Evolutionary conservation across 108 stramenopile species (phyloP).

Genomic region (Fragilaria crotonensis): DNA sequence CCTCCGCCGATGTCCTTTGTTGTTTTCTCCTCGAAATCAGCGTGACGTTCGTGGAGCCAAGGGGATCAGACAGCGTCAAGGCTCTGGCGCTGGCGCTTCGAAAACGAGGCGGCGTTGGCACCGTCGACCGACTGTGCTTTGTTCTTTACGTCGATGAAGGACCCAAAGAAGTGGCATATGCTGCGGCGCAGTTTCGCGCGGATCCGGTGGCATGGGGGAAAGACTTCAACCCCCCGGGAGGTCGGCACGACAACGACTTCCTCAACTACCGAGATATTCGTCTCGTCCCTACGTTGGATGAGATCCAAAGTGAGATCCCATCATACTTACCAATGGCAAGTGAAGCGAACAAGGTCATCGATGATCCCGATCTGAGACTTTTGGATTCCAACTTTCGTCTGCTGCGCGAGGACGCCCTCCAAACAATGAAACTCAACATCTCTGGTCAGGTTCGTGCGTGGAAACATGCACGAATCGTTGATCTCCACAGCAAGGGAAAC

Average conservation of each 20-base stretch:
- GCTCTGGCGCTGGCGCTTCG: slow-evolving; percentile 18
- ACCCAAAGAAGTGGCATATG: not conserved
- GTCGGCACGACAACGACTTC: slow-evolving; percentile 42
- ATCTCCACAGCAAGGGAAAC: too few species aligned
- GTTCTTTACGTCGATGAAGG: slow-evolving; percentile 25
- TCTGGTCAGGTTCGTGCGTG: too few species aligned
- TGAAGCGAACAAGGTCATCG: slow-evolving; percentile 21
- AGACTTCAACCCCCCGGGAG: slow-evolving; percentile 35
- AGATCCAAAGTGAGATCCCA: slow-evolving; percentile 18
- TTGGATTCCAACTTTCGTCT: slow-evolving; percentile 44
- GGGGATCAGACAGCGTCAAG: slow-evolving; percentile 13
- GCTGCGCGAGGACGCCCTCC: slow-evolving; percentile 38
- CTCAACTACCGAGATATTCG: slow-evolving; percentile 37
- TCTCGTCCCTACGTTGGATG: slow-evolving; percentile 35
- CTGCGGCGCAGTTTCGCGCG: not conserved
- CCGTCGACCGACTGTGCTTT: slow-evolving; percentile 14
- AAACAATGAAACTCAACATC: too few species aligned
- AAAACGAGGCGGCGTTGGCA: slow-evolving; percentile 8
- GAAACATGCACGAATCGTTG: too few species aligned
- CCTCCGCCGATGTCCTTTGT: slow-evolving; percentile 12
- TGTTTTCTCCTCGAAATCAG: slow-evolving; percentile 17
- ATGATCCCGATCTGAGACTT: slow-evolving; percentile 21
- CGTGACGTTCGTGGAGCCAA: slow-evolving; percentile 25
- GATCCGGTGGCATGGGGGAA: slow-evolving; percentile 31
- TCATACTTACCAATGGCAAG: slow-evolving; percentile 29